Evolutionary conservation across 345 rosid species (phyloP).

Genomic region (Eucalyptus marginata): DNA sequence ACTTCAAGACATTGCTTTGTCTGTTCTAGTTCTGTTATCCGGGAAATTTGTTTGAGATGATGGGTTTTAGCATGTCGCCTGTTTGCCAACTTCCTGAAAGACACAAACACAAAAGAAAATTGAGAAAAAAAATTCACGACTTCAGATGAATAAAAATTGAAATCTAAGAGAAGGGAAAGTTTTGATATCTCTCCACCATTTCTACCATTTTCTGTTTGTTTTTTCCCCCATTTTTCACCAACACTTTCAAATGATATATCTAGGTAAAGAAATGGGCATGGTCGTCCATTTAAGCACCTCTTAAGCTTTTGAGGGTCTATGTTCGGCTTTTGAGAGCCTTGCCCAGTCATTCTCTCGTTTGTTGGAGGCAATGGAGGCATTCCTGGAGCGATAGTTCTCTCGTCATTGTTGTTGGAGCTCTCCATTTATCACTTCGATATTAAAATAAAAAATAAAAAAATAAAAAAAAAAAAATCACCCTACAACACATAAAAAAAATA

Average conservation of each 20-base stretch:
- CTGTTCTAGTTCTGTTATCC: too few relatives aligned
- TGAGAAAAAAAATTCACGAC: neutral
- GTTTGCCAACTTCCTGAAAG: neutral
- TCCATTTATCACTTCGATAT: neutral
- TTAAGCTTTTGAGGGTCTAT: neutral
- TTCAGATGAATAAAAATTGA: neutral
- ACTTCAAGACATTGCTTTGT: neutral
- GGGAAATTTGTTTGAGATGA: neutral
- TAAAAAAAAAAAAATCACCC: neutral
- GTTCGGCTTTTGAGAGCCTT: neutral
- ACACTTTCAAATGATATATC: neutral
- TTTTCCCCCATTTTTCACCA: neutral
- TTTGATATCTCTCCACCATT: neutral
- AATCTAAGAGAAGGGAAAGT: neutral
- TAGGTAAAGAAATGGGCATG: neutral
- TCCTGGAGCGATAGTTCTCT: neutral
- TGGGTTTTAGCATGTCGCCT: neutral
- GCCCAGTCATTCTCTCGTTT: constrained; percentile 5
- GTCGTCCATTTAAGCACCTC: neutral
- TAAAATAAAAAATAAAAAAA: too few relatives aligned
- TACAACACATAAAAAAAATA: neutral
- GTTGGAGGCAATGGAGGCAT: neutral
- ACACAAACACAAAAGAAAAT: neutral
- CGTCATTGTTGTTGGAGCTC: neutral
- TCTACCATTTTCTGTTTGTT: neutral